Evolutionary conservation across 805 yeast genomes (phyloP).

Genomic region (Blastobotrys muscicola): DNA sequence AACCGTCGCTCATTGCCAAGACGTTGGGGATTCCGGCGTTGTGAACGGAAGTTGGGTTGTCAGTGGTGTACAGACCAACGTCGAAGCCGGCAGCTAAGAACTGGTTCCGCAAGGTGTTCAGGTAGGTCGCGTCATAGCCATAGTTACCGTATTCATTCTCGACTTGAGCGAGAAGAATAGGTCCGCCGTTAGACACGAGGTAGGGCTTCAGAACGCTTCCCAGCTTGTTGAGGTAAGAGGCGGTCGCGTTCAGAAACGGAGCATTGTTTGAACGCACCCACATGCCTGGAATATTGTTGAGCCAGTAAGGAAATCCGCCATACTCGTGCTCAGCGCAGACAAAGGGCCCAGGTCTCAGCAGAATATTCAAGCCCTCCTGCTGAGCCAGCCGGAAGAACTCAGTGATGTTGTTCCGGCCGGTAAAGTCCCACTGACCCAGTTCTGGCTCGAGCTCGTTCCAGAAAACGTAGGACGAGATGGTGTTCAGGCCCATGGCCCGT

Average conservation of each 20-base stretch:
- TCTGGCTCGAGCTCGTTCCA: constrained; percentile 3
- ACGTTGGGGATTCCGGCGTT: not conserved
- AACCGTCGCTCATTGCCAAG: constrained; percentile 1
- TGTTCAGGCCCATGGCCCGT: constrained; percentile 5
- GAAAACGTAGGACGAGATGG: not conserved
- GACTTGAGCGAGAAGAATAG: constrained; percentile 2
- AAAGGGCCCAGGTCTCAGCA: constrained; percentile 3
- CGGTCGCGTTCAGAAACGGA: not conserved
- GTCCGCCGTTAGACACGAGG: constrained; percentile 1
- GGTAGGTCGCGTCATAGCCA: not conserved
- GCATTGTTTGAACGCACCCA: not conserved
- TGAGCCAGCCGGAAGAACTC: constrained; percentile 3
- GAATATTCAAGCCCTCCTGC: constrained; percentile 2
- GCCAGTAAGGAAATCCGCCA: constrained; percentile 4
- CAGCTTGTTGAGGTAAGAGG: not conserved
- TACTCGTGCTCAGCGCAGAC: constrained; percentile 4
- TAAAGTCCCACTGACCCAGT: not conserved
- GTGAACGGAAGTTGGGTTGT: not conserved
- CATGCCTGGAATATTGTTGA: constrained; percentile 2
- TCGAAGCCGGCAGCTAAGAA: constrained; percentile 1
- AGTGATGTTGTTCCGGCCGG: not conserved
- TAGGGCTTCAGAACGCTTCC: not conserved
- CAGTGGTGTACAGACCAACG: constrained; percentile 4
- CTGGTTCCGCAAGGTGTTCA: not conserved
- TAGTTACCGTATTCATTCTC: constrained; percentile 3